Conservation (phyloP, 2,329 filamentous ascomycete genomes). For the Monilinia polystroma region DNA sequence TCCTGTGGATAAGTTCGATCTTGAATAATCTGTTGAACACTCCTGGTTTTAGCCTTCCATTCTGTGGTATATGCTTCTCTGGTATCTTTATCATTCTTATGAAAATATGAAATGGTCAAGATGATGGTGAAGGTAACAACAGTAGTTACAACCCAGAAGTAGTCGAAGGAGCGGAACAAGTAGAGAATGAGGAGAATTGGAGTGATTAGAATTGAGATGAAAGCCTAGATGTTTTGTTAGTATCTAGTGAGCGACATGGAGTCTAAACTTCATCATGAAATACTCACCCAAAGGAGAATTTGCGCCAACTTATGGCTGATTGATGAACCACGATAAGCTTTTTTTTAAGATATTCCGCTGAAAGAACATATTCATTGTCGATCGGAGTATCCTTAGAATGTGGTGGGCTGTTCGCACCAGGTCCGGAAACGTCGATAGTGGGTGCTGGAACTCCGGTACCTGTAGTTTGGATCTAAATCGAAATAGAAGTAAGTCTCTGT, state of each 20-base stretch:
- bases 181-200: background rate
- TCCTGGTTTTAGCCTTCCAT: background rate
- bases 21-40: background rate
- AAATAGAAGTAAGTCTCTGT: background rate
- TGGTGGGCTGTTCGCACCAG: background rate
- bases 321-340: slow-evolving; percentile 8
- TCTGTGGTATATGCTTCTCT: background rate
- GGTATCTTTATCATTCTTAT: background rate
- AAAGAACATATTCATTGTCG: background rate
- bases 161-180: background rate
- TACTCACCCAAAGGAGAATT: slow-evolving; percentile 3
- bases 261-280: no score
- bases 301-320: slow-evolving; percentile 5
- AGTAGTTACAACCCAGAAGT: background rate
- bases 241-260: background rate
- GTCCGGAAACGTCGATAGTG: background rate
- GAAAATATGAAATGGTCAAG: background rate
- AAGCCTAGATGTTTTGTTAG: background rate
- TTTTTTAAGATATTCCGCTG: background rate
- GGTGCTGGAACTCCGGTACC: background rate
- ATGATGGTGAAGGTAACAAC: background rate
- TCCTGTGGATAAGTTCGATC: background rate
- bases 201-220: background rate
- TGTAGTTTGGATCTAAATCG: background rate
- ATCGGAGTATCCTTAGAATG: background rate